phyloP scores from a whole-genome alignment of 306 rosid species.

The Comarum palustre region DNA sequence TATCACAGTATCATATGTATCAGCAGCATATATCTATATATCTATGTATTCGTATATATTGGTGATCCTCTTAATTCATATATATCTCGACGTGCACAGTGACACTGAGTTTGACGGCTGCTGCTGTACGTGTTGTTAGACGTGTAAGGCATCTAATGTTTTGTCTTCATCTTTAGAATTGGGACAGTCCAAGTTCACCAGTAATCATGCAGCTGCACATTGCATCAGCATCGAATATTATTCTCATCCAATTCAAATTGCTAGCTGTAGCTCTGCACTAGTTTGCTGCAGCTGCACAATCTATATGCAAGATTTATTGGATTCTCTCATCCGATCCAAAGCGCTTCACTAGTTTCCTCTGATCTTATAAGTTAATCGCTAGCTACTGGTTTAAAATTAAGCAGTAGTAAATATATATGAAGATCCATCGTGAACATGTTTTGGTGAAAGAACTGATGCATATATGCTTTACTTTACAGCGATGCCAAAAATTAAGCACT shows the following conservation, averaged over 20 bases:
- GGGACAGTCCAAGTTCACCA: constrained; percentile 18
- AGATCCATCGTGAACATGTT: not conserved
- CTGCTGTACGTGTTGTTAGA: constrained; percentile 17
- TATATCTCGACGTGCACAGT: not conserved
- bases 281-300: not conserved
- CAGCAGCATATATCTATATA: not conserved
- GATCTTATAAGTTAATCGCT: not conserved
- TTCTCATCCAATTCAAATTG: not conserved
- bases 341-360: not conserved
- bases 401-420: not conserved
- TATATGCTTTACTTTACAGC: not conserved
- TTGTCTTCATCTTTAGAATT: constrained; percentile 12
- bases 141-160: constrained; percentile 29
- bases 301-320: not conserved
- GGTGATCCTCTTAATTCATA: not conserved
- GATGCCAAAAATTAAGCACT: not conserved
- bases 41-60: not conserved
- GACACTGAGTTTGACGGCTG: constrained; percentile 29
- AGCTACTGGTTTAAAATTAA: not conserved
- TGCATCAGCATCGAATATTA: constrained; percentile 8
- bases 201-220: constrained; percentile 1
- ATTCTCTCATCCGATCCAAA: not conserved
- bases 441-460: not conserved
- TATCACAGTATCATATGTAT: not conserved
- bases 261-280: constrained; percentile 2